Percentiles rank a stretch among this genome's conserved stretches.
These are phyloP conservation scores for Marchantia paleacea DNA, from an alignment of 225 moss, liverwort and hornwort species.

Conservation along the genomic window DNA sequence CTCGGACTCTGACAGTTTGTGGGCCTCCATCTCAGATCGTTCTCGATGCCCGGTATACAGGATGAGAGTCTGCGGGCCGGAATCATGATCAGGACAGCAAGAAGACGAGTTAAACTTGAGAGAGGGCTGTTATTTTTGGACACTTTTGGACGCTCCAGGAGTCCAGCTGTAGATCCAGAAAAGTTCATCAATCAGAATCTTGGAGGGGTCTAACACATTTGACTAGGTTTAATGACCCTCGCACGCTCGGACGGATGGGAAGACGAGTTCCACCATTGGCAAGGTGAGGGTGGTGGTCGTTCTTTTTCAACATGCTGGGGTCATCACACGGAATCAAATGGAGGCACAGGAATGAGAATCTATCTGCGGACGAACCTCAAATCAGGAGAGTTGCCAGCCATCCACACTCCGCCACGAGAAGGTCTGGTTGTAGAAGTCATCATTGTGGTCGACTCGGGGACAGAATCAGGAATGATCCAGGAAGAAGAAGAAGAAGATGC, in stretches of 20 bases:
- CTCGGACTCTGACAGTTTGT: constrained; percentile 26
- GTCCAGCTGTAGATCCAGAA: background rate
- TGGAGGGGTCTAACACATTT: background rate
- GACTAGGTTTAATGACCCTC: background rate
- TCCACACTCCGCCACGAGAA: background rate
- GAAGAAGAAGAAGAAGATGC: background rate
- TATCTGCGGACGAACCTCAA: background rate
- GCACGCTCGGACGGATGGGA: no score
- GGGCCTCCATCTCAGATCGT: constrained; percentile 40
- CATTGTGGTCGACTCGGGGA: no score
- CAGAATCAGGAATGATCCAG: background rate
- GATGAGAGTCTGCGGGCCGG: constrained; percentile 29
- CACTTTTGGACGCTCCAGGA: background rate
- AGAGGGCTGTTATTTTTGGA: background rate
- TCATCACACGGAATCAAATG: background rate
- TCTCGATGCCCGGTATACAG: constrained; percentile 39
- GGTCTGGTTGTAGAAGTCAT: no score
- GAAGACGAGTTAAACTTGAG: background rate
- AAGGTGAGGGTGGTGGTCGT: no score
- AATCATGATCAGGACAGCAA: background rate
- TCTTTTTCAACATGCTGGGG: no score
- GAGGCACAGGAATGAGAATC: background rate
- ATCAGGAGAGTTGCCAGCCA: constrained; percentile 5
- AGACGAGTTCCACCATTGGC: no score
- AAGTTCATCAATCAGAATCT: background rate